Base-by-base conservation (phyloP, 306 rosid species). In the Vigna hirtella region DNA sequence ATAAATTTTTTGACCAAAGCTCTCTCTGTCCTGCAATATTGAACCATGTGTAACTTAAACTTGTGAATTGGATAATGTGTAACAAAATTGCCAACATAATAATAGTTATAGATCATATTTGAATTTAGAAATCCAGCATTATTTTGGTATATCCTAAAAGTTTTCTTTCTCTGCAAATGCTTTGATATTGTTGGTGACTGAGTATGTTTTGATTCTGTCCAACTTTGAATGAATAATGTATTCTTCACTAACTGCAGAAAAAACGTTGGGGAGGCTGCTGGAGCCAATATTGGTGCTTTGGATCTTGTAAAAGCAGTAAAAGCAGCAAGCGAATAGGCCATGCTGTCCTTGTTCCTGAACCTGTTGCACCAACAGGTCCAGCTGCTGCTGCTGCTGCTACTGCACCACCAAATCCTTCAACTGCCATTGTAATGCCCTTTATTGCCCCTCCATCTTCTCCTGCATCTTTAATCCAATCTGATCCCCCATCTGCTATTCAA, bases 371-470 rank as follows among this genome's bases (percentile, higher is more conserved):
- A 14, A 76, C 87, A 70, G 87, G 87, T 72, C 84, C 84, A 36
- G 89, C 80, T 50, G 73, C 93, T 82, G 72, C 81, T 50, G 75
- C 94, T 82, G 72, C 85, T 32, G 75, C 94, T 82, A 69, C 85
- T 32, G 61, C 79, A 3, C 86, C 87, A 77, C 88, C 86, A 40
- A 82, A 89, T 77, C 80, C 88, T 74, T 88, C 99, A 55, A 83
- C 87, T 26, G 71, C 90, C 67, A 83, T 89, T 81, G 85, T 88
- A 72, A 63, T 88, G 71, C 99, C 99, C 32, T 95, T 95, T 83
- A 92, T 92, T 61, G 99, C 86, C 26, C 98, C 99, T 76, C 98
- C 99, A 4, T 95, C 99, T 73, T 95, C 99, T 85, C 99, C 99
- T 38, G 97, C 96, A 4, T 94, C 98, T 55, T 89, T 92, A 77